Evolutionary conservation across 2,329 filamentous ascomycete species (phyloP), one percentile per base, ranked within the genome.

Genomic region (Stylonectria norvegica): DNA sequence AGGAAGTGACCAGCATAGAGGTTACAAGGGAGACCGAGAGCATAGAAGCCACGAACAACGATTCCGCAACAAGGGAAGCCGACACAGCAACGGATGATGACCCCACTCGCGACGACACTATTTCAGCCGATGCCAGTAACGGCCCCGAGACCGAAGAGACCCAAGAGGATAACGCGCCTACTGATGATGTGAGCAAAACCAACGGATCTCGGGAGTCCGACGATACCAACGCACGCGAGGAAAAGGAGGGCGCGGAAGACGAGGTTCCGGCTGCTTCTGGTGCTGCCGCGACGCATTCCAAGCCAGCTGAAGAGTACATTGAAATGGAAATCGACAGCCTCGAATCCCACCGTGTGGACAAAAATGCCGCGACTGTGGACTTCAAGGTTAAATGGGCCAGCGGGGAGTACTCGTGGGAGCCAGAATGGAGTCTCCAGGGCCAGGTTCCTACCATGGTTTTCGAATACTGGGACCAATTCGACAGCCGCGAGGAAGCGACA

Each of bases 371-470:
- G 18, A 57, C 52, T 3, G 52, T 57, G 4, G 55, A 56, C 8
- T 56, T 57, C 14, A 34, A 36, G 16, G 55, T 57, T 28, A 37
- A 34, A 12, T 57, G 54, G 55, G 54, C 34, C 4, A 45, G 46
- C 10, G 55, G 55, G 31, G 55, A 57, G 27, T 37, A 35, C 8
- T 48, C 50, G 4, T 57, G 55, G 55, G 55, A 57, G 36, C 20
- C 54, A 1, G 55, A 57, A 49, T 57, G 53, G 52, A 55, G 47
- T 36, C 38, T 57, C 1, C 55, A 57, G 42, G 43, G 52, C 20
- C 54, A 57, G 35, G 52, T 55, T 1, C 55, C 55, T 3, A 33
- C 40, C 2, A 48, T 57, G 8, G 49, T 57, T 31, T 57, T 48
- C 45, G 47, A 56, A 43, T 57, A 57, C 43, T 57, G 55, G 55